phyloP scores from a whole-genome alignment of 164 flowering plant species.

The Liquidambar formosana region DNA sequence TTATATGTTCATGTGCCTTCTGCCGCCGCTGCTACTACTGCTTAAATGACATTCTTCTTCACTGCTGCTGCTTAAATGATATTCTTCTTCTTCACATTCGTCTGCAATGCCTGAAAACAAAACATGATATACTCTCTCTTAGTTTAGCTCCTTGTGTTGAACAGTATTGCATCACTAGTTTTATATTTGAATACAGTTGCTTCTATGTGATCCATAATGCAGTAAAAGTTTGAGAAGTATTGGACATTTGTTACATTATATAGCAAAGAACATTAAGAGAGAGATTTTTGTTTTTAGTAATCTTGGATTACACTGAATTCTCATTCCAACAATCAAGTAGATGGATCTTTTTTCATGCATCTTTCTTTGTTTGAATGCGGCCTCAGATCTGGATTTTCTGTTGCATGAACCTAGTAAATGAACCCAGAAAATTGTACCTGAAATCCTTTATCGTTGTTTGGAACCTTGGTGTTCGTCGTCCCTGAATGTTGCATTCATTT shows the following conservation, averaged over 20 bases:
- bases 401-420: background rate
- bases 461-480: constrained; percentile 13
- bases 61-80: background rate
- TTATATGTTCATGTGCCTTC: background rate
- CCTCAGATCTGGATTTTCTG: too few relatives aligned
- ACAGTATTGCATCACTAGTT: too few relatives aligned
- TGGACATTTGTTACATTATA: too few relatives aligned
- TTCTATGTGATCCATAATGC: background rate
- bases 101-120: constrained; percentile 27
- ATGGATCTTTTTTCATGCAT: too few relatives aligned
- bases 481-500: constrained; percentile 8
- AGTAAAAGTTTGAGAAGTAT: too few relatives aligned
- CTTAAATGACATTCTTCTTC: constrained; percentile 1
- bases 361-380: too few relatives aligned
- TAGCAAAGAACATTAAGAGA: too few relatives aligned
- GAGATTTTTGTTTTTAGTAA: too few relatives aligned
- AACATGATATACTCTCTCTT: background rate
- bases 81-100: constrained; percentile 20
- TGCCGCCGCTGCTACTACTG: background rate
- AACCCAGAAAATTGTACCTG: constrained; percentile 12
- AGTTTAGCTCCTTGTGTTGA: too few relatives aligned
- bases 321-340: too few relatives aligned
- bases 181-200: too few relatives aligned
- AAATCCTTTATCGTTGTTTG: constrained; percentile 21
- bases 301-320: too few relatives aligned